Conservation (phyloP, 352 stramenopile genomes). For the Thalassiosira mediterranea region DNA sequence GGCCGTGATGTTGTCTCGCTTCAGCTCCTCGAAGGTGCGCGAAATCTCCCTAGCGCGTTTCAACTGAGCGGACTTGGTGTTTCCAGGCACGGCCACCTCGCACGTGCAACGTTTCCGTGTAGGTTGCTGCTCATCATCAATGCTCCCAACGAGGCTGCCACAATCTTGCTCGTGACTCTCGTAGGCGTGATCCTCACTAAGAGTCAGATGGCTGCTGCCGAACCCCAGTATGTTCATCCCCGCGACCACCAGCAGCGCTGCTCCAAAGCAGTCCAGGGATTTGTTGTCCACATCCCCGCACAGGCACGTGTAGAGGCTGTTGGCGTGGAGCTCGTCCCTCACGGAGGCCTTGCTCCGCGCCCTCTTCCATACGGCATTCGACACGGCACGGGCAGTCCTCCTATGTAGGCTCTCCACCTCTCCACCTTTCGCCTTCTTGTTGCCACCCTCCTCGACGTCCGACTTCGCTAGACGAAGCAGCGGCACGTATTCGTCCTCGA, state of each 20-base stretch:
- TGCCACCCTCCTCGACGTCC: neutral
- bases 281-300: slow-evolving; percentile 60
- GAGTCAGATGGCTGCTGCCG: slow-evolving; percentile 42
- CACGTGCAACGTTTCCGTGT: slow-evolving; percentile 47
- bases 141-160: neutral
- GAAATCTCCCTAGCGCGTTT: slow-evolving; percentile 64
- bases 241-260: slow-evolving; percentile 53
- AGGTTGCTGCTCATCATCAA: slow-evolving; percentile 5
- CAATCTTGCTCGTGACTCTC: slow-evolving; percentile 54
- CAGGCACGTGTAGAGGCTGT: slow-evolving; percentile 65
- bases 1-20: slow-evolving; percentile 35
- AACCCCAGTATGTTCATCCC: slow-evolving; percentile 51
- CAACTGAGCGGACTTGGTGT: slow-evolving; percentile 51
- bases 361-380: slow-evolving; percentile 64
- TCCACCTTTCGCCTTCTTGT: neutral
- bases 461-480: neutral
- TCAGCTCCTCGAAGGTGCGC: slow-evolving; percentile 46
- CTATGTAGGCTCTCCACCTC: slow-evolving; percentile 38
- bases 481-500: slow-evolving; percentile 51
- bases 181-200: slow-evolving; percentile 78
- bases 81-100: slow-evolving; percentile 69
- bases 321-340: slow-evolving; percentile 71
- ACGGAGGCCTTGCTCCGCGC: slow-evolving; percentile 46
- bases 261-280: slow-evolving; percentile 72
- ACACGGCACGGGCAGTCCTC: slow-evolving; percentile 43